Conservation (phyloP, 2,329 filamentous ascomycete species). For the Akanthomyces uredinophilus region DNA sequence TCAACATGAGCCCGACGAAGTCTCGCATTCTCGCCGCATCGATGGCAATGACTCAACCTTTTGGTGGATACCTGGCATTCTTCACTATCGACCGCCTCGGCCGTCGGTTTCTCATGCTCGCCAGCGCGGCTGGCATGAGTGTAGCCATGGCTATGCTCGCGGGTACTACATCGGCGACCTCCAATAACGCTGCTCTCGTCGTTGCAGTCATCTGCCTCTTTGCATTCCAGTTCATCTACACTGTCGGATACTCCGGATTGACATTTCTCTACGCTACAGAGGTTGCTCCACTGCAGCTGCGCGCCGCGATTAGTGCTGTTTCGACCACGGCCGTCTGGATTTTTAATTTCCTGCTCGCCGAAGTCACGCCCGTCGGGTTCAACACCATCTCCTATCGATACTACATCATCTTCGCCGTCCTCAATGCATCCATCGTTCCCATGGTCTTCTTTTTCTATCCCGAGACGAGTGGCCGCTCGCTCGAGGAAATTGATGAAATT, state of each 20-base stretch:
- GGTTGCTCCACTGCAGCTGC: conserved; percentile 40
- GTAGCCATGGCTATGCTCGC: conserved; percentile 14
- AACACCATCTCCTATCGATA: conserved; percentile 49
- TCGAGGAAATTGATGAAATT: conserved; percentile 57
- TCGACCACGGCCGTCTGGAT: conserved; percentile 35
- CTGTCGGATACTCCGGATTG: conserved; percentile 55
- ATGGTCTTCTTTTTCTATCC: conserved; percentile 40
- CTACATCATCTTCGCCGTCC: conserved; percentile 34
- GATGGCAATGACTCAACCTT: conserved; percentile 29
- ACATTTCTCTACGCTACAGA: conserved; percentile 52
- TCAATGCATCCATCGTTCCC: conserved; percentile 37
- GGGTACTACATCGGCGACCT: conserved; percentile 9
- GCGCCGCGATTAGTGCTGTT: conserved; percentile 41
- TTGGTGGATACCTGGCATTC: conserved; percentile 25
- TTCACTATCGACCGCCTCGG: conserved; percentile 27
- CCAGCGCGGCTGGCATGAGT: conserved; percentile 9
- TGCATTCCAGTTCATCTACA: conserved; percentile 62
- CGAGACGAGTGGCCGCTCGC: conserved; percentile 38
- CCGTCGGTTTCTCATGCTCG: conserved; percentile 18
- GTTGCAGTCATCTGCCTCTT: conserved; percentile 45
- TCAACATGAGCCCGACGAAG: conserved; percentile 20
- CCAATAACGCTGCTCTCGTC: conserved; percentile 5
- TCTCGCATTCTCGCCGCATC: conserved; percentile 23
- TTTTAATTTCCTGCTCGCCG: conserved; percentile 40
- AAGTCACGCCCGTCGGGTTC: conserved; percentile 59